phyloP scores from a whole-genome alignment of 495 filamentous ascomycete genomes.

The Tuber borchii region DNA sequence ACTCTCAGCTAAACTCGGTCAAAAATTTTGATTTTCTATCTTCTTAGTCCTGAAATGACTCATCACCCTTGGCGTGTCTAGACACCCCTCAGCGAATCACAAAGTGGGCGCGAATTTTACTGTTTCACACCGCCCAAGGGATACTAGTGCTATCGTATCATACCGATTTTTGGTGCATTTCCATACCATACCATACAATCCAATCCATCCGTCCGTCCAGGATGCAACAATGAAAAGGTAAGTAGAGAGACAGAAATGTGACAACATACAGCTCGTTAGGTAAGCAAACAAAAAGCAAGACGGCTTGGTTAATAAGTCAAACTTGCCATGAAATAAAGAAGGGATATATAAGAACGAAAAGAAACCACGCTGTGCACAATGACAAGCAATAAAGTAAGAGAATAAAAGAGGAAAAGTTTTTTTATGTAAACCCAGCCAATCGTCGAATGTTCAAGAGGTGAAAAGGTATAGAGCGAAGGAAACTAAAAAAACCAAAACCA shows the following conservation, averaged over 20 bases:
- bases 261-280: neutral
- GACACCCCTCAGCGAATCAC: no score
- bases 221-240: neutral
- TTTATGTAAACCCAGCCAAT: slow-evolving; percentile 4
- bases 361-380: neutral
- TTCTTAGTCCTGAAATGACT: no score
- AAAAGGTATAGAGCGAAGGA: slow-evolving; percentile 6
- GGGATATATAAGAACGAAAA: slow-evolving; percentile 4
- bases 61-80: no score
- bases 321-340: neutral
- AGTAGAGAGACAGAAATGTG: neutral
- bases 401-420: neutral
- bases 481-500: slow-evolving; percentile 1
- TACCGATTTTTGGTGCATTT: neutral
- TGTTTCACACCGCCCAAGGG: no score
- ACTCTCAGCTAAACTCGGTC: no score
- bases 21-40: no score
- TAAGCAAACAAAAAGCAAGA: neutral
- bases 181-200: neutral
- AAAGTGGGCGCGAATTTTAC: no score
- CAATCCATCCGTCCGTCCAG: neutral
- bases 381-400: neutral
- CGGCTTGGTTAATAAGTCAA: neutral
- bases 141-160: neutral
- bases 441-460: neutral